Conservation (phyloP, 805 yeast genomes). For the Candida ponderosae region DNA sequence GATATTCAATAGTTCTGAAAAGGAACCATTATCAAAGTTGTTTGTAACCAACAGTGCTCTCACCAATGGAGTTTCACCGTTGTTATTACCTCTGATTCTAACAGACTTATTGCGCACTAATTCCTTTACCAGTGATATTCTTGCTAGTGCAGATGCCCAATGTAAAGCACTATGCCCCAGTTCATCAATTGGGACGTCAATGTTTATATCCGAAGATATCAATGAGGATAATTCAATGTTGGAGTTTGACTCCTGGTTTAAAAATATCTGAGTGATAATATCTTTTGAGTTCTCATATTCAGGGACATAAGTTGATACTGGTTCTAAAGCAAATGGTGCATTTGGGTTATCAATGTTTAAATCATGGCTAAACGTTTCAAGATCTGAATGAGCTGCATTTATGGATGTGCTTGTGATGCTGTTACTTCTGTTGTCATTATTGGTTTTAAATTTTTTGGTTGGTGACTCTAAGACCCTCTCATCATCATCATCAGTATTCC, state of each 20-base stretch:
- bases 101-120: constrained; percentile 62
- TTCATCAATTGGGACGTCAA: constrained; percentile 87
- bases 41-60: constrained; percentile 81
- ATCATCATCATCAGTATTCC: background rate
- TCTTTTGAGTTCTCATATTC: constrained; percentile 32
- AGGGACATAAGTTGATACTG: constrained; percentile 25
- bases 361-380: constrained; percentile 30
- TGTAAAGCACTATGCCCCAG: constrained; percentile 91
- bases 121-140: constrained; percentile 58
- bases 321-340: constrained; percentile 41
- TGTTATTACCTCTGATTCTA: constrained; percentile 66
- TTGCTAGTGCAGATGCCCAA: constrained; percentile 92
- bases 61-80: constrained; percentile 83
- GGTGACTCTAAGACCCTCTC: constrained; percentile 24
- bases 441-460: constrained; percentile 25
- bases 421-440: background rate
- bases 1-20: constrained; percentile 59
- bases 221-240: constrained; percentile 9
- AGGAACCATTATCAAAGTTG: constrained; percentile 70
- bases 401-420: background rate
- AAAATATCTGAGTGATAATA: constrained; percentile 42
- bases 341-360: constrained; percentile 31
- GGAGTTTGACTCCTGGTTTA: constrained; percentile 30
- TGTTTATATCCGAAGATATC: constrained; percentile 30
- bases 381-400: background rate